These are phyloP conservation scores for Withania somnifera DNA, from an alignment of 305 asterid species.

Conservation along the genomic window DNA sequence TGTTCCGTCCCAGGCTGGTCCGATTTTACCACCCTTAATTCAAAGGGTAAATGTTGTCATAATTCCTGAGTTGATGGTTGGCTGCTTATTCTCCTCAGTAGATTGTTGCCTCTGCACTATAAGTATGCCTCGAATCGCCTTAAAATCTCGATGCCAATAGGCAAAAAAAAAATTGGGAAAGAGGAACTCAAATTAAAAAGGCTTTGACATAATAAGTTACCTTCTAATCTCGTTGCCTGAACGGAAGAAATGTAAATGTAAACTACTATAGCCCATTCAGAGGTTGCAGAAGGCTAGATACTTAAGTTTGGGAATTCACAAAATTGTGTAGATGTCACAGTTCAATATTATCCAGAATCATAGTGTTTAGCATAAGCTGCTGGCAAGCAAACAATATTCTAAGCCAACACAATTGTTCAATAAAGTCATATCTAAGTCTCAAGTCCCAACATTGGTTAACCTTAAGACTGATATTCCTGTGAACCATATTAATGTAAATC, in stretches of 20 bases:
- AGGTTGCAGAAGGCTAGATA: not conserved
- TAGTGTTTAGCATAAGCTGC: not conserved
- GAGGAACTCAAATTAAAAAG: not conserved
- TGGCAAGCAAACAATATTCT: not conserved
- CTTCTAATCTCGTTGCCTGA: not conserved
- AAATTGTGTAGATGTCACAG: not conserved
- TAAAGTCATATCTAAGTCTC: not conserved
- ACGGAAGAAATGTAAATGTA: not conserved
- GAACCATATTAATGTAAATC: not conserved
- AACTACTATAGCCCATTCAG: not conserved
- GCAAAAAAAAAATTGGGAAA: not conserved
- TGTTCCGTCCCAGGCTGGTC: no score
- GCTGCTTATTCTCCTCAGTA: not conserved
- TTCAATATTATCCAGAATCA: not conserved
- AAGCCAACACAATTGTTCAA: not conserved
- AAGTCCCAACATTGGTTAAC: not conserved
- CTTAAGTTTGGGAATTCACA: not conserved
- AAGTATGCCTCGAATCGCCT: no score
- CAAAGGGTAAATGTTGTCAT: not conserved
- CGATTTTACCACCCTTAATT: no score
- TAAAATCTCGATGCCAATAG: not conserved
- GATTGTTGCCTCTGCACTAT: no score
- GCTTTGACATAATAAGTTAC: not conserved
- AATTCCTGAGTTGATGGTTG: not conserved
- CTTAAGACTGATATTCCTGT: not conserved